Percentiles rank a stretch among this genome's conserved stretches.
phyloP scores from a whole-genome alignment of 306 rosid genomes.

The Sesbania bispinosa region DNA sequence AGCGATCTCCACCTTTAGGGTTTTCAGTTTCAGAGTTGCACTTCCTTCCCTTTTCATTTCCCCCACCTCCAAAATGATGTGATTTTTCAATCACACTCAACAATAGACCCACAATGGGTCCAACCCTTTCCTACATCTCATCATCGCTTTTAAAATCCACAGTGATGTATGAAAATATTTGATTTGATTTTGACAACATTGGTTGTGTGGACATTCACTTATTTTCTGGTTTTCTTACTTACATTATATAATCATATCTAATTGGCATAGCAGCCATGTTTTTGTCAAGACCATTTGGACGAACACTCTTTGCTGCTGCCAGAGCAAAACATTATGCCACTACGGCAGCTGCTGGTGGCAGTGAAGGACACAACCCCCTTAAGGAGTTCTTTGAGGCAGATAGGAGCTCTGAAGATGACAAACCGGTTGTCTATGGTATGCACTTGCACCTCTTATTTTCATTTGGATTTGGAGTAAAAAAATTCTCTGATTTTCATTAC shows the following conservation, averaged over 20 bases:
- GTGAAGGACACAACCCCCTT: slow-evolving; percentile 59
- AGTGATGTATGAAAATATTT: not conserved
- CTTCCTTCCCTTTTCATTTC: not conserved
- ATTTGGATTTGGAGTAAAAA: not conserved
- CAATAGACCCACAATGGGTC: too few species aligned
- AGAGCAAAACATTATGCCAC: slow-evolving; percentile 58
- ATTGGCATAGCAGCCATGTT: slow-evolving; percentile 21
- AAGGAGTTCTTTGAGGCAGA: slow-evolving; percentile 75
- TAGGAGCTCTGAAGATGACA: slow-evolving; percentile 59
- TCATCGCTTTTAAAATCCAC: too few species aligned
- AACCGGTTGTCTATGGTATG: slow-evolving; percentile 80
- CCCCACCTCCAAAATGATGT: not conserved
- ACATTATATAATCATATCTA: not conserved
- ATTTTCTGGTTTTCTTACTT: slow-evolving; percentile 12
- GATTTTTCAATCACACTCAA: not conserved
- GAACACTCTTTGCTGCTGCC: slow-evolving; percentile 61
- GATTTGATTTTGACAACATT: slow-evolving; percentile 15
- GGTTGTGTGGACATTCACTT: not conserved
- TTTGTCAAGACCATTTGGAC: slow-evolving; percentile 59
- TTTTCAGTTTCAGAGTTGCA: not conserved
- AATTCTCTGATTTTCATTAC: not conserved
- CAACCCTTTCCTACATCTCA: too few species aligned
- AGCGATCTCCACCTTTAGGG: not conserved
- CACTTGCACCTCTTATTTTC: slow-evolving; percentile 2
- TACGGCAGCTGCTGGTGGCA: slow-evolving; percentile 19